Conservation (phyloP, 1,284 basidiomycete genomes). For the Fomitopsis schrenkii region DNA sequence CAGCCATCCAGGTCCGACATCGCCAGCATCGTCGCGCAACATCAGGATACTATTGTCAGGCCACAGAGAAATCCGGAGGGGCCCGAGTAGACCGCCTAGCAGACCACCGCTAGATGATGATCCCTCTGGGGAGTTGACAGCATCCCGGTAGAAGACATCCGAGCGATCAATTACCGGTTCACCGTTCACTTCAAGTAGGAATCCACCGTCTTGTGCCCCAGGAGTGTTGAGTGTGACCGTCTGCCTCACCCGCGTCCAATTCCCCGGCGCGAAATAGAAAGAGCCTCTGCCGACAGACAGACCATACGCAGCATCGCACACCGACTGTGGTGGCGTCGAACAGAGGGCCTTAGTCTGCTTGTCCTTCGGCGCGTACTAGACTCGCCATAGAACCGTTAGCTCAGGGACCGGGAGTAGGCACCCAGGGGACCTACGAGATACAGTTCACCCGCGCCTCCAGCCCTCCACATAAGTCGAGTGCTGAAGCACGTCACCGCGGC, state of each 20-base stretch:
- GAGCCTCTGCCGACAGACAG: conserved; percentile 72
- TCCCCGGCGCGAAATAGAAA: conserved; percentile 59
- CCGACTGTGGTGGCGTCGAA: conserved; percentile 45
- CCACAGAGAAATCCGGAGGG: conserved; percentile 1
- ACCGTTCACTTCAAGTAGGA: conserved; percentile 48
- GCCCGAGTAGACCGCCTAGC: conserved; percentile 1
- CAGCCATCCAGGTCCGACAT: not conserved
- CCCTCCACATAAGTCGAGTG: conserved; percentile 73
- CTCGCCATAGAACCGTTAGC: conserved; percentile 10
- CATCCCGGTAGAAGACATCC: conserved; percentile 60
- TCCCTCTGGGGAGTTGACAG: conserved; percentile 9
- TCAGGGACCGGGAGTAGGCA: not conserved
- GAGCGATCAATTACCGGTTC: conserved; percentile 44
- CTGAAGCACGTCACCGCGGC: conserved; percentile 64
- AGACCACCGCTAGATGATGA: conserved; percentile 1
- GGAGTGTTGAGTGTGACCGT: conserved; percentile 69
- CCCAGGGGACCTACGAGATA: conserved; percentile 53
- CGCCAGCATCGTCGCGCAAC: not conserved
- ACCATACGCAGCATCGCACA: conserved; percentile 64
- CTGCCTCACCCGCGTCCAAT: conserved; percentile 66
- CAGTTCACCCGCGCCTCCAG: conserved; percentile 57
- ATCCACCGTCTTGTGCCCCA: conserved; percentile 38
- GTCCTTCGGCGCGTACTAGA: conserved; percentile 56
- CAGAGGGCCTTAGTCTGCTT: conserved; percentile 57
- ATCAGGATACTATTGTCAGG: not conserved